phyloP scores from a whole-genome alignment of 2,329 filamentous ascomycete genomes.

The Penicillium sp. region DNA sequence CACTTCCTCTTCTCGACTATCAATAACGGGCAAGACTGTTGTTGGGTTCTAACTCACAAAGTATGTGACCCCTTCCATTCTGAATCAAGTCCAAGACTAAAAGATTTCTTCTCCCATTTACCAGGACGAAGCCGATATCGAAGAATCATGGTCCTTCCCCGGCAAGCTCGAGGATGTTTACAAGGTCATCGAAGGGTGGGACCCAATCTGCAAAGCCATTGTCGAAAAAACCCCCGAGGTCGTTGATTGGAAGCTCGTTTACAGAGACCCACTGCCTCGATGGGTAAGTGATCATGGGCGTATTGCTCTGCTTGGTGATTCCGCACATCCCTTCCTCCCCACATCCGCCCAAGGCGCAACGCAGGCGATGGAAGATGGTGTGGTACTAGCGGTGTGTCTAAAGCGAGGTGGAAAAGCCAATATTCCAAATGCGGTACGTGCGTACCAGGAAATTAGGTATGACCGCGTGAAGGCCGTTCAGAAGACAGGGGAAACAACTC shows the following conservation, averaged over 20 bases:
- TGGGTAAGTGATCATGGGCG: conserved; percentile 30
- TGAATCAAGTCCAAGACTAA: not conserved
- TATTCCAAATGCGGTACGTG: conserved; percentile 48
- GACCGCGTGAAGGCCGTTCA: conserved; percentile 54
- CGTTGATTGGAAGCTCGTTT: conserved; percentile 40
- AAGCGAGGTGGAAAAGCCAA: conserved; percentile 34
- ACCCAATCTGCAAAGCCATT: conserved; percentile 51
- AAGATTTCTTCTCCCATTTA: not conserved
- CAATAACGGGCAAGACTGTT: conserved; percentile 57
- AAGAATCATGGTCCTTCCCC: conserved; percentile 60
- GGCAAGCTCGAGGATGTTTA: conserved; percentile 58
- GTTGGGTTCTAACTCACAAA: conserved; percentile 60
- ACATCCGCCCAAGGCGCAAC: conserved; percentile 50
- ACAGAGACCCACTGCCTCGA: conserved; percentile 38
- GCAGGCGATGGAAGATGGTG: conserved; percentile 51
- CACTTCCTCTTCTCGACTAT: conserved; percentile 54
- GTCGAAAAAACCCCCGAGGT: conserved; percentile 39
- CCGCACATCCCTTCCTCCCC: conserved; percentile 47
- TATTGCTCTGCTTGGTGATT: conserved; percentile 43
- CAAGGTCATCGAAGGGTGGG: conserved; percentile 57
- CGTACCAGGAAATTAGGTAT: conserved; percentile 53
- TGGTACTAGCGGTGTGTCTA: conserved; percentile 38
- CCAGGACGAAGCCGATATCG: conserved; percentile 58
- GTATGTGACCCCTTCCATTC: conserved; percentile 26
- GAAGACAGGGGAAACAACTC: conserved; percentile 52